Base-by-base conservation (phyloP, 768 basidiomycete species). In the Paxillus involutus region DNA sequence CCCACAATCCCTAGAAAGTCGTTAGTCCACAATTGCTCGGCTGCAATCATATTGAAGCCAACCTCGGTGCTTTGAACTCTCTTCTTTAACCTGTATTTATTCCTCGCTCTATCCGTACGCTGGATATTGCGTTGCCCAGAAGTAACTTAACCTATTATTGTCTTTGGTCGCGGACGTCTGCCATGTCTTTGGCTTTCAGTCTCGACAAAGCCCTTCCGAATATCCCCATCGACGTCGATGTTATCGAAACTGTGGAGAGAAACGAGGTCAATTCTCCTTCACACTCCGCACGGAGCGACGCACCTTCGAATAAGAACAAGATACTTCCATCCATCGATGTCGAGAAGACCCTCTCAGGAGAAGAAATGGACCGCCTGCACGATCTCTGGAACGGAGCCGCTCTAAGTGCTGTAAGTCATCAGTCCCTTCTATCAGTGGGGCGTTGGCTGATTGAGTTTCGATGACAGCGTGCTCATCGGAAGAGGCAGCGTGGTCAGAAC, bases 311-410 rank as follows among this genome's bases (percentile, higher is more conserved):
- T 33, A 44, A 24, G n/a, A 29, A 51, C 43, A 61, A 57, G 41
- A n/a, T 29, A 4, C 59, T 53, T 17, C 63, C 65, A 29, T 44
- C 55, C n/a, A 42, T 63, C 33, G 49, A 51, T 3, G 30, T 59
- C 17, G 69, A 67, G 49, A 53, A 57, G 11, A 49, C 29, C 13
- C 42, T 64, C 19, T 60, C 68, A 2, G 26, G 21, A 9, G 58
- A 53, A 45, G 67, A 70, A 12, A 55, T 62, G 52, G 16, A 29
- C 12, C 45, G 45, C 35, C 39, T 67, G 17, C 62, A 57, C 41
- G 56, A 60, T 12, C 55, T 63, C 24, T 69, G 68, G 68, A 67
- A 69, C 11, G 68, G 45, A 8, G 63, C 67, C 0, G 59, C 58
- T 19, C 39, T 67, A 8, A 58, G 59, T 37, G 61, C 64, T 11